Evolutionary conservation across 2,329 filamentous ascomycete species (phyloP).

Genomic region (Hypoxylon sp.): DNA sequence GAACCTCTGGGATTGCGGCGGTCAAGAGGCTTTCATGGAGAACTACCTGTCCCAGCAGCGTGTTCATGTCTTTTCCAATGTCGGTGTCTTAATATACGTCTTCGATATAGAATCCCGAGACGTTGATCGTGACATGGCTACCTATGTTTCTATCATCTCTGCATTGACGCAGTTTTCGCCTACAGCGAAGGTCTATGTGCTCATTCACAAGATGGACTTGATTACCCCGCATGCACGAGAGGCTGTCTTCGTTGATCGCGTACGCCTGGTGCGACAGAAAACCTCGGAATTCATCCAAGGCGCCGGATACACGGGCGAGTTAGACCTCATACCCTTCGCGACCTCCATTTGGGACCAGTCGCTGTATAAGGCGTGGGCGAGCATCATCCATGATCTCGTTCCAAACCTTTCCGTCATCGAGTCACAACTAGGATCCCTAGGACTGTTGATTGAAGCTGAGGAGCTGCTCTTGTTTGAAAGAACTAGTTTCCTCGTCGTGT

Average conservation of each 20-base stretch:
- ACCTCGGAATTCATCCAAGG: constrained; percentile 70
- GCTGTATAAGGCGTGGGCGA: constrained; percentile 97
- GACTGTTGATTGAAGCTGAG: constrained; percentile 89
- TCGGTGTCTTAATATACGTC: constrained; percentile 98
- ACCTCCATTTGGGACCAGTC: constrained; percentile 99
- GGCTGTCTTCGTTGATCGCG: constrained; percentile 86
- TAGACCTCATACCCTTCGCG: constrained; percentile 89
- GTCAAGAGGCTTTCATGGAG: constrained; percentile 98
- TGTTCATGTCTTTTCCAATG: constrained; percentile 95
- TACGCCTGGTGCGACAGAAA: constrained; percentile 81
- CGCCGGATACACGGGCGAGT: constrained; percentile 58
- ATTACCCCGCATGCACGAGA: constrained; percentile 85
- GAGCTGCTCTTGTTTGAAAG: constrained; percentile 96
- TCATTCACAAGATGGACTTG: constrained; percentile 99
- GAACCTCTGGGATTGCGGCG: constrained; percentile 99
- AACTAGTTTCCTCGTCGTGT: constrained; percentile 96
- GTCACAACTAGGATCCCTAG: constrained; percentile 84
- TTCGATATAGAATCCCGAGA: constrained; percentile 98
- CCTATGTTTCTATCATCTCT: constrained; percentile 90
- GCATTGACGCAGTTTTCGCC: constrained; percentile 89
- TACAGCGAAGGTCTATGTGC: constrained; percentile 87
- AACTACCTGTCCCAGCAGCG: constrained; percentile 97
- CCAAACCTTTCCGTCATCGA: constrained; percentile 93
- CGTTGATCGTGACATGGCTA: constrained; percentile 91
- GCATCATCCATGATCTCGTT: constrained; percentile 98